Percentiles rank a stretch among this genome's conserved stretches.
Conservation (phyloP, 305 asterid genomes). For the Solanum aculeatissimum region DNA sequence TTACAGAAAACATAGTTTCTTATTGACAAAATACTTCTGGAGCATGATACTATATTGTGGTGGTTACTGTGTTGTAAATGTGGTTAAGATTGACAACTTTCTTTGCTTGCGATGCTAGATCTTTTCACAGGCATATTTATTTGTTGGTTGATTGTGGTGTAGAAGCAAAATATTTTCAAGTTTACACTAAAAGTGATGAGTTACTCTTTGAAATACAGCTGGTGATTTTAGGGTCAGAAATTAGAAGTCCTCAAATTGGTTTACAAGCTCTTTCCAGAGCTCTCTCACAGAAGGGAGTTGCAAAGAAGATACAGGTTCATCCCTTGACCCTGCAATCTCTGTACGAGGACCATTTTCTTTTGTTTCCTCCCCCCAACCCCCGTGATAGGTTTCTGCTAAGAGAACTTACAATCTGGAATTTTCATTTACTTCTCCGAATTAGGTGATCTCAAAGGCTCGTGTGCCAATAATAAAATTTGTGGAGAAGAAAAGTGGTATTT, state of each 20-base stretch:
- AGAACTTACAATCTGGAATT: background rate
- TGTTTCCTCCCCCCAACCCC: background rate
- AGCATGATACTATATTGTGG: background rate
- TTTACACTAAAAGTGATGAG: background rate
- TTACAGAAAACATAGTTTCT: background rate
- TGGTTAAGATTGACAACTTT: background rate
- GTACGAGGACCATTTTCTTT: background rate
- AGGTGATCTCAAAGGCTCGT: conserved; percentile 96
- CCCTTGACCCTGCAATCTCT: background rate
- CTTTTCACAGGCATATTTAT: background rate
- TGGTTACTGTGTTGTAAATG: background rate
- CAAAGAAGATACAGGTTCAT: conserved; percentile 80
- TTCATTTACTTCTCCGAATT: background rate
- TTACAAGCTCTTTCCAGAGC: conserved; percentile 86
- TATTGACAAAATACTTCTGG: background rate
- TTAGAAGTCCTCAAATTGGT: conserved; percentile 67
- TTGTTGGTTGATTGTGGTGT: background rate
- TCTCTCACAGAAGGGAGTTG: conserved; percentile 76
- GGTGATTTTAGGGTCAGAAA: conserved; percentile 72
- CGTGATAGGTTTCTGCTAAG: background rate
- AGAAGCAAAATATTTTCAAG: background rate
- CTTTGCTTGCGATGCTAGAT: background rate
- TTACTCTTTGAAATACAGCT: conserved; percentile 25
- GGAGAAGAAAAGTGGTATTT: conserved; percentile 74
- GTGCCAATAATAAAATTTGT: conserved; percentile 89